A percentile compares a stretch with the other conserved stretches of the same genome.
phyloP scores from a whole-genome alignment of 139 green algal genomes.

The Picochlorum sp. region DNA sequence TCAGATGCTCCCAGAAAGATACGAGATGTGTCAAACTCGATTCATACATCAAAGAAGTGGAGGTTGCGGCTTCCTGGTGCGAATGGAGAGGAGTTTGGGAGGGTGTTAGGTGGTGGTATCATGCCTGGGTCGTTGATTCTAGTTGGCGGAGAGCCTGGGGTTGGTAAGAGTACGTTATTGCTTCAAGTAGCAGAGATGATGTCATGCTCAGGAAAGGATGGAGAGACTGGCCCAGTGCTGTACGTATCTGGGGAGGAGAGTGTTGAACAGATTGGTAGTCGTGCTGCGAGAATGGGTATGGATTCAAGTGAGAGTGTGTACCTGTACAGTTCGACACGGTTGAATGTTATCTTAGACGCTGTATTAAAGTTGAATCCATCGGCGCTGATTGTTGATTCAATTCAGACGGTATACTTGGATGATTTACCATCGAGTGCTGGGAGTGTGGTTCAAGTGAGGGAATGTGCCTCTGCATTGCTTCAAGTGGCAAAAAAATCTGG shows the following conservation, averaged over 20 bases:
- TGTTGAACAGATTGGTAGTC: slow-evolving; percentile 56
- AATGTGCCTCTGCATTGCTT: slow-evolving; percentile 78
- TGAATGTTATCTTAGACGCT: slow-evolving; percentile 28
- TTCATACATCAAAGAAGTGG: slow-evolving; percentile 21
- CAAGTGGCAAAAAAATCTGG: slow-evolving; percentile 59
- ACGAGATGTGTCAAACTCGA: slow-evolving; percentile 22
- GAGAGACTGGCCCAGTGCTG: slow-evolving; percentile 38
- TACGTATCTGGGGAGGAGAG: slow-evolving; percentile 77
- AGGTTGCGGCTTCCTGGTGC: slow-evolving; percentile 40
- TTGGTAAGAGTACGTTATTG: slow-evolving; percentile 94
- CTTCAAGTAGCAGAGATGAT: slow-evolving; percentile 62
- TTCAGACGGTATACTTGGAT: slow-evolving; percentile 89
- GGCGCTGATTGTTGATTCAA: slow-evolving; percentile 84
- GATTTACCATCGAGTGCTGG: slow-evolving; percentile 56
- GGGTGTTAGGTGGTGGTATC: slow-evolving; percentile 87
- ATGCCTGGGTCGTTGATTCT: slow-evolving; percentile 81
- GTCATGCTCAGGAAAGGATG: neutral
- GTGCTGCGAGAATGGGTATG: slow-evolving; percentile 63
- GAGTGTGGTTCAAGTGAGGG: slow-evolving; percentile 71
- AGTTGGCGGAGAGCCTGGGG: slow-evolving; percentile 87
- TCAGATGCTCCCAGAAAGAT: slow-evolving; percentile 36
- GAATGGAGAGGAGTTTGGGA: slow-evolving; percentile 52
- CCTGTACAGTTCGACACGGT: slow-evolving; percentile 23
- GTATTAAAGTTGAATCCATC: slow-evolving; percentile 17
- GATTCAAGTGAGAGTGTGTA: slow-evolving; percentile 18